These are phyloP conservation scores for Aspergillus sojae DNA, from an alignment of 2,329 filamentous ascomycete genomes.

Conservation along the genomic window DNA sequence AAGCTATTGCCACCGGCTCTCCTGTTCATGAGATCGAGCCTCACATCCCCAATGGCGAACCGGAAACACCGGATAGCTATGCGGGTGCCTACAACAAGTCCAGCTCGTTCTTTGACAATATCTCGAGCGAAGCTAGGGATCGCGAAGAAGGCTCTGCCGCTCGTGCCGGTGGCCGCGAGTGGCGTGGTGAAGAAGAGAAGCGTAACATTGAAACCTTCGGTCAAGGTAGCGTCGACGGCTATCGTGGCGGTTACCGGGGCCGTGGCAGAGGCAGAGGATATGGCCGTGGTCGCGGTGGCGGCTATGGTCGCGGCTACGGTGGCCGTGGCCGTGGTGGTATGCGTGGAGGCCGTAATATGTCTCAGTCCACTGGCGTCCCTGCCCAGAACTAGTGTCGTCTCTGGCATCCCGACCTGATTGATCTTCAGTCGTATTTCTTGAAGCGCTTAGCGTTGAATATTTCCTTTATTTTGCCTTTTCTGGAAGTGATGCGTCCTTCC, in stretches of 20 bases:
- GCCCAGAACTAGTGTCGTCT: constrained; percentile 30
- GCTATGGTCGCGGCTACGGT: constrained; percentile 48
- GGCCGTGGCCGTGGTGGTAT: constrained; percentile 42
- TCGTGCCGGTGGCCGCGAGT: constrained; percentile 78
- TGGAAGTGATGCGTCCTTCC: constrained; percentile 28
- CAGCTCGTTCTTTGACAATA: constrained; percentile 95
- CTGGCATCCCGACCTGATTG: constrained; percentile 9
- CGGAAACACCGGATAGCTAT: constrained; percentile 39
- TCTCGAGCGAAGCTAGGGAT: constrained; percentile 90
- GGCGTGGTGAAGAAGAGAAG: constrained; percentile 88
- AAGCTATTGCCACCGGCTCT: constrained; percentile 78
- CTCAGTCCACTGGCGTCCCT: constrained; percentile 43
- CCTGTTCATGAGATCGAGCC: constrained; percentile 61
- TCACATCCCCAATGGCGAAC: constrained; percentile 45
- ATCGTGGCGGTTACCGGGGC: constrained; percentile 77
- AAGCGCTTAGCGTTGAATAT: constrained; percentile 23
- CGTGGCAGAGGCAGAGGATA: constrained; percentile 53
- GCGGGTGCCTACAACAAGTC: constrained; percentile 78
- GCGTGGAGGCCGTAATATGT: constrained; percentile 40
- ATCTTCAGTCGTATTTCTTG: constrained; percentile 7
- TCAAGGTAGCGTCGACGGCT: constrained; percentile 91
- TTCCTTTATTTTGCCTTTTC: constrained; percentile 21
- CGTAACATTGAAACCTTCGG: constrained; percentile 98
- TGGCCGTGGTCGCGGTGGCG: constrained; percentile 51
- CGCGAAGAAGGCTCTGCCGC: constrained; percentile 70